Evolutionary conservation across 1,284 basidiomycete species (phyloP), one percentile per base, ranked within the genome.

Genomic region (Golubevia sp.): DNA sequence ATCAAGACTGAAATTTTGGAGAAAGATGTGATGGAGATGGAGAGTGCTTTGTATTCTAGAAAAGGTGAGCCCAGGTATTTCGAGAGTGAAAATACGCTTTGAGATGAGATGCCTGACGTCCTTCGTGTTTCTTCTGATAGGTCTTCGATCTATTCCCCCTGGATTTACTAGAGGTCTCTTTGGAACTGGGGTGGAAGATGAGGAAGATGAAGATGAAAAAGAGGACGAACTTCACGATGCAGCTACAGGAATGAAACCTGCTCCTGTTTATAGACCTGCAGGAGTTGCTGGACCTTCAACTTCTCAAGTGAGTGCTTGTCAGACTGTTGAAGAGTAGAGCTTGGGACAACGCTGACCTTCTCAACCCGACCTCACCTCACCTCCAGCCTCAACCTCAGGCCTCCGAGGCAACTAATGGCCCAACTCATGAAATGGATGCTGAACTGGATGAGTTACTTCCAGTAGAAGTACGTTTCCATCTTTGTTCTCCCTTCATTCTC

Each of bases 101-200:
- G 11, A 3, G n/a, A 13, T 20, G 23, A 8, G n/a, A 11, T 27
- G 34, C 23, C 49, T 27, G 2, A 25, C 25, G 4, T 21, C 21
- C 8, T 23, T 44, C 25, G 7, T 21, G 8, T 56, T 24, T 11
- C n/a, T 23, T 55, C 3, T 18, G 53, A 20, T 27, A 56, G 79
- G 75, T 50, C 79, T 86, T 24, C 73, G 80, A 8, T 84, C 83
- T 3, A 77, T 86, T 25, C 84, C 86, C 0, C 86, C 86, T 6
- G 86, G 86, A 15, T 85, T 86, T 64, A 74, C 77, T 4, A 71
- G 85, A 68, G 92, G 93, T 0, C 84, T 93, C 59, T 87, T 88
- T 61, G 85, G 92, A 59, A 86, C 88, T 4, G 88, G 64, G n/a
- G 49, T 67, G 2, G 58, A 54, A 2, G 72, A 88, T 7, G 58